Evolutionary conservation across 2,329 filamentous ascomycete genomes (phyloP).

Genomic region (Pyrenochaeta sp.): DNA sequence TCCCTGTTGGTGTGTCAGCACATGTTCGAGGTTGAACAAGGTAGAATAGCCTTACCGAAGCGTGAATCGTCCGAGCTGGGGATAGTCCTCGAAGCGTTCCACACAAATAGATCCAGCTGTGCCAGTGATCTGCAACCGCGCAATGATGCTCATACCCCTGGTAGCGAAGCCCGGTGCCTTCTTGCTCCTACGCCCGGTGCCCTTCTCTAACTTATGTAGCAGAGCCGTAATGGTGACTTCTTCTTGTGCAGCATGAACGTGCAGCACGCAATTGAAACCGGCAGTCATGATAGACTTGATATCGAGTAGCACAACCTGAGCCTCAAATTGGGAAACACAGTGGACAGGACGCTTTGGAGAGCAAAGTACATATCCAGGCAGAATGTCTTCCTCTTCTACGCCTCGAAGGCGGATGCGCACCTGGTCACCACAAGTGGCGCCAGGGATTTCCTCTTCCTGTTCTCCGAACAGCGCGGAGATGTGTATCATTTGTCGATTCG

Average conservation of each 20-base stretch:
- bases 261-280: conserved; percentile 96
- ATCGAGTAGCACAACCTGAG: conserved; percentile 94
- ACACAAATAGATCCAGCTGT: conserved; percentile 89
- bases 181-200: conserved; percentile 93
- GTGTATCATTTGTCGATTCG: conserved; percentile 82
- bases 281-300: conserved; percentile 92
- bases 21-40: not conserved
- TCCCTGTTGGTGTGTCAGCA: conserved; percentile 41
- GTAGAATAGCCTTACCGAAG: conserved; percentile 29
- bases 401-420: conserved; percentile 90
- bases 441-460: conserved; percentile 87
- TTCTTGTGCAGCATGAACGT: conserved; percentile 97
- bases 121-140: conserved; percentile 85
- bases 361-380: conserved; percentile 95
- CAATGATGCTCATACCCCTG: conserved; percentile 85
- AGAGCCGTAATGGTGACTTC: conserved; percentile 91
- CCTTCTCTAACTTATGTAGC: conserved; percentile 94
- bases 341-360: conserved; percentile 93
- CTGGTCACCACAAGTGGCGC: conserved; percentile 91
- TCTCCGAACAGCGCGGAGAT: conserved; percentile 91
- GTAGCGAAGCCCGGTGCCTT: conserved; percentile 89
- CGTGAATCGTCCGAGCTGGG: conserved; percentile 64
- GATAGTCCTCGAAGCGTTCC: conserved; percentile 94
- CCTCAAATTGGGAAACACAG: conserved; percentile 88
- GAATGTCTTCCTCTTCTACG: conserved; percentile 95